Evolutionary conservation across 371 early-diverging fungal species (phyloP).

Genomic region (Mucor mucedo): DNA sequence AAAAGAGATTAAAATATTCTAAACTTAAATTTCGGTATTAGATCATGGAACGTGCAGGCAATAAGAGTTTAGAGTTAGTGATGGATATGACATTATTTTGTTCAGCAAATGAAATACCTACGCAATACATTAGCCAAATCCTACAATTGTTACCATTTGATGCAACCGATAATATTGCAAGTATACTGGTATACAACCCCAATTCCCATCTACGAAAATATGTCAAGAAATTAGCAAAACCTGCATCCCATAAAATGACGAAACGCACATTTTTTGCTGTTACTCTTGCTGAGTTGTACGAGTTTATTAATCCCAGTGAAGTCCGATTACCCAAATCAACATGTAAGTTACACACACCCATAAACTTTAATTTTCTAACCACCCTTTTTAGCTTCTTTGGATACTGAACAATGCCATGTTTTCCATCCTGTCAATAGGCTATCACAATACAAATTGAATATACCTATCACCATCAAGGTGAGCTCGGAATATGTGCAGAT

Average conservation of each 20-base stretch:
- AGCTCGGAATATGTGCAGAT: conserved; percentile 84
- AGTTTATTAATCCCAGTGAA: conserved; percentile 72
- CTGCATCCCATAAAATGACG: conserved; percentile 64
- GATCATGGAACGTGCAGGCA: conserved; percentile 61
- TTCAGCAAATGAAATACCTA: conserved; percentile 80
- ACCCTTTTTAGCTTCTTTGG: conserved; percentile 56
- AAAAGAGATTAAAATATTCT: not conserved
- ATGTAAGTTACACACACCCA: conserved; percentile 33
- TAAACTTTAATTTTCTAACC: not conserved
- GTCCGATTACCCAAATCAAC: conserved; percentile 81
- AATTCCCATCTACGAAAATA: conserved; percentile 80
- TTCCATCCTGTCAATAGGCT: conserved; percentile 72
- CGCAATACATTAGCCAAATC: conserved; percentile 77
- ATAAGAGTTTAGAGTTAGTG: conserved; percentile 76
- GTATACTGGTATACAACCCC: conserved; percentile 79
- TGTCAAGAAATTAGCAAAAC: conserved; percentile 63
- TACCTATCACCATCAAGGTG: conserved; percentile 85
- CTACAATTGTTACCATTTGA: conserved; percentile 75
- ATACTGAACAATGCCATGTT: conserved; percentile 68
- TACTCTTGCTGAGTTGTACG: conserved; percentile 70
- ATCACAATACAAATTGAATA: conserved; percentile 62
- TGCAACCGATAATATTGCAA: conserved; percentile 54
- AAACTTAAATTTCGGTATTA: conserved; percentile 12
- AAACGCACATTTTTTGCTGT: conserved; percentile 71
- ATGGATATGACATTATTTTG: conserved; percentile 86